These are phyloP conservation scores for Ophiostoma himal-ulmi DNA, from an alignment of 2,329 filamentous ascomycete genomes.

Conservation along the genomic window DNA sequence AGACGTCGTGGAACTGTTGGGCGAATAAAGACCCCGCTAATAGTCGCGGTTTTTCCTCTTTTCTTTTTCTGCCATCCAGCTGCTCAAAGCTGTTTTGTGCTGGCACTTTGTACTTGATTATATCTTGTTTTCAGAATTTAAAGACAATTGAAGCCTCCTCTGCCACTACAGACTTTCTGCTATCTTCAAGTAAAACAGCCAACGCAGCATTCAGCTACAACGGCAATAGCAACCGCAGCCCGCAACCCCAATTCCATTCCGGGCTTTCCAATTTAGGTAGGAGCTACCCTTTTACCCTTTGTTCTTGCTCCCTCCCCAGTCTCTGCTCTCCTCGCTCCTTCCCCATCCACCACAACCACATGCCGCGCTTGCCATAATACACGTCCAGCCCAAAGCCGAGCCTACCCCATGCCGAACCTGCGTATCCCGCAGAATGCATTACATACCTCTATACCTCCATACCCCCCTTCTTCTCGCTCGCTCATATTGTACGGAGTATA, in stretches of 20 bases:
- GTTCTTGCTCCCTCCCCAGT: background rate
- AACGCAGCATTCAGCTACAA: background rate
- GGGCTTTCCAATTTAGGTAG: background rate
- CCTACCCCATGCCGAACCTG: background rate
- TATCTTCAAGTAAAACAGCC: background rate
- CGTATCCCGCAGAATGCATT: constrained; percentile 3
- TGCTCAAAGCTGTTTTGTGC: background rate
- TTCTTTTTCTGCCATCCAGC: constrained; percentile 6
- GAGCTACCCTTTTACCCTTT: background rate
- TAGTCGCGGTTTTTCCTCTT: constrained; percentile 17
- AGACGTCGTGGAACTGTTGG: constrained; percentile 12
- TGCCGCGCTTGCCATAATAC: background rate
- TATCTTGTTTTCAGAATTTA: background rate
- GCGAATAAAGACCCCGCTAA: constrained; percentile 21
- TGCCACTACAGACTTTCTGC: too few species aligned
- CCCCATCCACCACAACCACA: constrained; percentile 11
- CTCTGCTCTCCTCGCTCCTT: background rate
- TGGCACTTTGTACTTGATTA: background rate
- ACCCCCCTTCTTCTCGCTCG: background rate
- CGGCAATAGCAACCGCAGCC: background rate
- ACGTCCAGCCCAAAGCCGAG: background rate
- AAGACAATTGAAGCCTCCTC: too few species aligned
- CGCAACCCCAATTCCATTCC: constrained; percentile 1
- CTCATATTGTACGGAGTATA: background rate
- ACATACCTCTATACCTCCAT: background rate